Base-by-base conservation (phyloP, 2,329 filamentous ascomycete species). In the Colletotrichum salicis region DNA sequence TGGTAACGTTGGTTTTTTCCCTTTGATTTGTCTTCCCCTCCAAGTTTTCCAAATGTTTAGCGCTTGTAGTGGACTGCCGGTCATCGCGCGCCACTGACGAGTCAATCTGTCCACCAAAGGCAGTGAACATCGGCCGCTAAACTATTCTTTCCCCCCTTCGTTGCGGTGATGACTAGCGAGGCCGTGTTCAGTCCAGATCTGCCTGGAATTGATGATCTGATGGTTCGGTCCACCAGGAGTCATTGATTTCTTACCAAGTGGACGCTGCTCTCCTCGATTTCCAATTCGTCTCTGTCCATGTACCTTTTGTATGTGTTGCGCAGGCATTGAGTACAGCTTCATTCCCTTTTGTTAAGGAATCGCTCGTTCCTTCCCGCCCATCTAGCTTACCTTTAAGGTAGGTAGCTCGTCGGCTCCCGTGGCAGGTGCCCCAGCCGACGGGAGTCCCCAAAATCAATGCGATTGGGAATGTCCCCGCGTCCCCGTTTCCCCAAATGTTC, bases 21-120 rank as follows among this genome's bases (percentile, higher is more conserved):
- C 5, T 41, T 19, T 19, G 37, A 8, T 19, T 22, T 48, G 19
- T 22, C 19, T 10, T 48, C 41, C 19, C 41, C 41, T 22, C 19
- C 19, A 19, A 29, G 51, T 63, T 54, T 71, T 64, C 24, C 51
- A 62, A 54, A 73, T 70, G 61, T 63, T 73, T 73, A 63, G 67
- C 54, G 61, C 57, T 60, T 19, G 33, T 27, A 31, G 60, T 68
- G 61, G 60, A 45, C 33, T 65, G 51, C 59, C 51, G 60, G 56
- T 56, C 51, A 67, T 60, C 35, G 48, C 45, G 51, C 58, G 62
- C 65, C 63, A 57, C 63, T 62, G 58, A 70, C 64, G 52, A 60
- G 61, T 60, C 56, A 45, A 45, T 48, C 31, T 15, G 22, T 52
- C 55, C 45, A 24, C 41, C 35, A 33, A 41, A 41, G 57, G 22